These are phyloP conservation scores for Ceriops tagal DNA, from an alignment of 345 rosid genomes.

Conservation along the genomic window DNA sequence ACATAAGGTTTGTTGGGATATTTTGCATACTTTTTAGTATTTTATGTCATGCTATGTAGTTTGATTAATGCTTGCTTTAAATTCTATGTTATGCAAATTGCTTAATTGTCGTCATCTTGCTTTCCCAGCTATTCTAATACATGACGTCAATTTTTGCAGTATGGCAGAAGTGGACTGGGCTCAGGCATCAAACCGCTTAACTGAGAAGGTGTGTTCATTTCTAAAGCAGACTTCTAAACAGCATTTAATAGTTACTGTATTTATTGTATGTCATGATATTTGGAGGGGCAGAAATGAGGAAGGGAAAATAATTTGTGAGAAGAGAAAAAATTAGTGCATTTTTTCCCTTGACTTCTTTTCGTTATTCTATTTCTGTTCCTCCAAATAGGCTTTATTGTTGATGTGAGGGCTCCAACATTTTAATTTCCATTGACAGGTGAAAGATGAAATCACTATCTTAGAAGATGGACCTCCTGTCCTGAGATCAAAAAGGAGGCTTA, in stretches of 20 bases:
- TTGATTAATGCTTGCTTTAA: background rate
- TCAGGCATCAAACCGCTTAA: conserved; percentile 47
- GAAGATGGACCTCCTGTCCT: conserved; percentile 44
- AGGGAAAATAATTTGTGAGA: background rate
- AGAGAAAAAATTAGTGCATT: background rate
- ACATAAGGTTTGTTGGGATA: conserved; percentile 50
- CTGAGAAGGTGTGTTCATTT: conserved; percentile 61
- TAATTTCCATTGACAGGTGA: conserved; percentile 47
- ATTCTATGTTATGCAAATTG: background rate
- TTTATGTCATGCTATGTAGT: conserved; percentile 1
- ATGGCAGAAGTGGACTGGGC: conserved; percentile 71
- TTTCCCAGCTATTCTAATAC: conserved; percentile 2
- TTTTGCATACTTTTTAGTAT: background rate
- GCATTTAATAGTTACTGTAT: background rate
- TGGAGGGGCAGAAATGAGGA: background rate
- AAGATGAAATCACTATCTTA: conserved; percentile 43
- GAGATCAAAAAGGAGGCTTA: conserved; percentile 73
- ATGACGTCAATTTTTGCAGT: conserved; percentile 39
- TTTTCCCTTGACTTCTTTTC: conserved; percentile 1
- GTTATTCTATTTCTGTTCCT: background rate
- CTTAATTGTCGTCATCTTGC: background rate
- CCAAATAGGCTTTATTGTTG: background rate
- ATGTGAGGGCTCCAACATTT: conserved; percentile 5
- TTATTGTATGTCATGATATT: background rate
- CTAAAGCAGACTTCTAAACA: conserved; percentile 2